Evolutionary conservation across 177 flowering plant species (phyloP), one percentile per base, ranked within the genome.

Genomic region (Vitis hybrid): DNA sequence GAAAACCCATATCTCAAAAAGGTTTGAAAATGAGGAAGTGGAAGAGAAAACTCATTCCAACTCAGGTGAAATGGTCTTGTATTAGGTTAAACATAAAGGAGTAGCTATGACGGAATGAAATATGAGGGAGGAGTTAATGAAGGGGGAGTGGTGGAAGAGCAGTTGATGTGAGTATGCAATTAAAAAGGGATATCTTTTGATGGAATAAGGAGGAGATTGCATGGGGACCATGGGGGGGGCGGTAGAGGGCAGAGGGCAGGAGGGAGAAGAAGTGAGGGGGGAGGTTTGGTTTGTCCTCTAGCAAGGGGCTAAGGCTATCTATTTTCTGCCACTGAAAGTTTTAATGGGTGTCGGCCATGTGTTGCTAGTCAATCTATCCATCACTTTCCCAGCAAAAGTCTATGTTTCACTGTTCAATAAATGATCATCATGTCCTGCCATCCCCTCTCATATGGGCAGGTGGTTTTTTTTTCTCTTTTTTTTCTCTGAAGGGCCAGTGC

Each of bases 301-400:
- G 48, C 59, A 13, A 18, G 62, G 18, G 4, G 9, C 35, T n/a
- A 30, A 18, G 7, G 57, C 48, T 48, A 60, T 70, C 52, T 55
- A 58, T 24, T 18, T 13, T 21, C 50, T 63, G 63, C 76, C 76
- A 68, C 76, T 49, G 59, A 74, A 67, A 72, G 54, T 18, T 35
- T 41, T 3, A 58, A 20, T 63, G 46, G 27, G 70, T 76, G 79
- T 76, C 79, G 79, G 79, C 79, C 79, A 76, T 76, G 79, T 76
- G 79, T n/a, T 65, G 60, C 57, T 61, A 71, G 57, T 71, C 57
- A 59, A 69, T 46, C 71, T 61, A n/a, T 51, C 70, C 55, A 60
- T 70, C 74, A 65, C 74, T 70, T 59, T 75, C 67, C 69, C 24
- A n/a, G 11, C 35, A 41, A 59, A 12, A 21, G 35, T 18, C 64